Conservation (phyloP, 192 early-diverging fungal genomes). For the Backusella luteola region DNA sequence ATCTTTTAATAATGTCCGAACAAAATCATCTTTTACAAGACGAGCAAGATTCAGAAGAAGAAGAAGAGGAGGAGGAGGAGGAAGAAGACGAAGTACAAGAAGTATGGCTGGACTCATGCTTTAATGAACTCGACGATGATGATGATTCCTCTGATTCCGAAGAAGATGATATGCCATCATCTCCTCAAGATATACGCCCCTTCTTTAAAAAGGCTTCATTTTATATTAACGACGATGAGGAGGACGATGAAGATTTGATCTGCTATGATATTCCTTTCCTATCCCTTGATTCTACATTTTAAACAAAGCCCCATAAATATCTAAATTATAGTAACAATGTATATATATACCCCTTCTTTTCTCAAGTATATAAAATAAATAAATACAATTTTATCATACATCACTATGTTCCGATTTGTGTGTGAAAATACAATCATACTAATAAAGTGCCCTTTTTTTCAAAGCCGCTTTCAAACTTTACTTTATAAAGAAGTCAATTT, state of each 20-base stretch:
- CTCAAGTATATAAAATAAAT: background rate
- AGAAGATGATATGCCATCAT: conserved; percentile 12
- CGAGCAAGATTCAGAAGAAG: background rate
- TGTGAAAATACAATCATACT: background rate
- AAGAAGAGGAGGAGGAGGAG: background rate
- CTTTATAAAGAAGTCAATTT: background rate
- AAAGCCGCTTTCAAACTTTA: background rate
- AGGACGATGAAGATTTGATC: conserved; percentile 13
- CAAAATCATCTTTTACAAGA: background rate
- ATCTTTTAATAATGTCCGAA: conserved; percentile 1
- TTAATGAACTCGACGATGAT: conserved; percentile 1
- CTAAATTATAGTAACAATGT: background rate
- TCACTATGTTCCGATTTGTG: background rate
- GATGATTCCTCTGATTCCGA: conserved; percentile 9
- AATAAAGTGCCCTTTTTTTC: background rate
- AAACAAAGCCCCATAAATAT: background rate
- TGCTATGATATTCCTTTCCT: conserved; percentile 17
- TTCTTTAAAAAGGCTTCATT: conserved; percentile 5
- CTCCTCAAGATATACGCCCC: background rate
- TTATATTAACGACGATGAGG: conserved; percentile 13
- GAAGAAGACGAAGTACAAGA: background rate
- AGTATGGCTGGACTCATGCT: conserved; percentile 16
- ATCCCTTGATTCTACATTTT: conserved; percentile 3
- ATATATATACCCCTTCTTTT: background rate
- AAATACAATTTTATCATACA: background rate